Percentiles rank a stretch among this genome's conserved stretches.
Conservation (phyloP, 2,329 filamentous ascomycete genomes). For the Pestalotiopsis sp. region DNA sequence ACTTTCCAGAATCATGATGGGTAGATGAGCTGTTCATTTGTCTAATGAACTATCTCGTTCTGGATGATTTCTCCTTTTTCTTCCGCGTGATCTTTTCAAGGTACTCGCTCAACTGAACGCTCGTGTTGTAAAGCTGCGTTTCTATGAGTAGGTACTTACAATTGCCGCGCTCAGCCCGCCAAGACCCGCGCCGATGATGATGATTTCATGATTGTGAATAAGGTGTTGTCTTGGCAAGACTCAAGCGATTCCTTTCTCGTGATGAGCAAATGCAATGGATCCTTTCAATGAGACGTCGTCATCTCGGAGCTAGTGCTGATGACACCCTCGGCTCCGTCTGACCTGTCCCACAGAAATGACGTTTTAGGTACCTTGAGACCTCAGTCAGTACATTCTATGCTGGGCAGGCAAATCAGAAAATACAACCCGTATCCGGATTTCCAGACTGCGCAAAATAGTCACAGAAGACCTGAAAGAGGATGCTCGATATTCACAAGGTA, state of each 20-base stretch:
- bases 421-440: not conserved
- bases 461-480: not conserved
- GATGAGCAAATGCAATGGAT: not conserved
- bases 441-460: not conserved
- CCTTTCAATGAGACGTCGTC: not conserved
- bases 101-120: not conserved
- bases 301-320: not conserved
- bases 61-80: not conserved
- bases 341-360: not conserved
- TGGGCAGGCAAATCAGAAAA: not conserved
- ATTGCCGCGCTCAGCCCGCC: conserved; percentile 12
- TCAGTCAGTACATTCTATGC: not conserved
- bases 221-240: not conserved
- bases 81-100: not conserved
- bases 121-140: not conserved
- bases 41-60: not conserved
- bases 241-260: not conserved
- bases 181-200: conserved; percentile 14
- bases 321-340: not conserved
- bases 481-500: not conserved
- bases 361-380: not conserved
- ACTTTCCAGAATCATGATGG: not conserved
- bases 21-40: not conserved
- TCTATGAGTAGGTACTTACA: not conserved
- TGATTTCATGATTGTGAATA: conserved; percentile 5